phyloP scores from a whole-genome alignment of 768 basidiomycete species.

The Baorangia bicolor region DNA sequence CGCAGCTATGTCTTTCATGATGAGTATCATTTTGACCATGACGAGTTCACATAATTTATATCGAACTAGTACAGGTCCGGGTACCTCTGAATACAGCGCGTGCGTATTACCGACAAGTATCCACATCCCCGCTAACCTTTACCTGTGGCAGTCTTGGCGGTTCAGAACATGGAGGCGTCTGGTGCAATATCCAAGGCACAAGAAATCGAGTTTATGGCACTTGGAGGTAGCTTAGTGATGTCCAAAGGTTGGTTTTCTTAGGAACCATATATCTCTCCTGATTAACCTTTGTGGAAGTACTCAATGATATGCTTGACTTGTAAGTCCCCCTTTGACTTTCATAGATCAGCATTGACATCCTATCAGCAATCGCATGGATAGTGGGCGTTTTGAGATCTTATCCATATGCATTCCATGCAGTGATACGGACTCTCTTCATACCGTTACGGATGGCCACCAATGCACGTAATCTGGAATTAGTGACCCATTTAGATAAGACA shows the following conservation, averaged over 20 bases:
- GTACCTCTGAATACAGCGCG: slow-evolving; percentile 79
- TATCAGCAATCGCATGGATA: slow-evolving; percentile 79
- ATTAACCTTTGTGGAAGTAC: slow-evolving; percentile 41
- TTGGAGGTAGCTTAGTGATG: slow-evolving; percentile 82
- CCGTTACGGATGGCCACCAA: slow-evolving; percentile 68
- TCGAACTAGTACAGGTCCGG: slow-evolving; percentile 56
- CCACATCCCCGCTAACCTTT: not conserved
- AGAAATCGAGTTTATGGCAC: slow-evolving; percentile 84
- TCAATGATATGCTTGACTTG: slow-evolving; percentile 83
- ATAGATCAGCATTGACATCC: slow-evolving; percentile 1
- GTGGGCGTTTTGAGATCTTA: slow-evolving; percentile 76
- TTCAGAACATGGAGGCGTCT: slow-evolving; percentile 89
- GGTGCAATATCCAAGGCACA: slow-evolving; percentile 71
- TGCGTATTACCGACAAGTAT: slow-evolving; percentile 14
- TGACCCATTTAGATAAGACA: slow-evolving; percentile 62
- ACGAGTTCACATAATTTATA: slow-evolving; percentile 12
- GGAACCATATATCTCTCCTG: not conserved
- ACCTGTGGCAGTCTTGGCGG: slow-evolving; percentile 57
- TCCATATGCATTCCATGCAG: slow-evolving; percentile 69
- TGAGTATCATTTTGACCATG: slow-evolving; percentile 38
- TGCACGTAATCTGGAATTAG: slow-evolving; percentile 63
- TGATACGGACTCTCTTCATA: slow-evolving; percentile 70
- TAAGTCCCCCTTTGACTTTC: slow-evolving; percentile 34
- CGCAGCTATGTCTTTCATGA: slow-evolving; percentile 75
- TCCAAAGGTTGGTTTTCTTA: slow-evolving; percentile 55